phyloP scores from a whole-genome alignment of 139 green algal species.

The Raphidocelis subcapitata region DNA sequence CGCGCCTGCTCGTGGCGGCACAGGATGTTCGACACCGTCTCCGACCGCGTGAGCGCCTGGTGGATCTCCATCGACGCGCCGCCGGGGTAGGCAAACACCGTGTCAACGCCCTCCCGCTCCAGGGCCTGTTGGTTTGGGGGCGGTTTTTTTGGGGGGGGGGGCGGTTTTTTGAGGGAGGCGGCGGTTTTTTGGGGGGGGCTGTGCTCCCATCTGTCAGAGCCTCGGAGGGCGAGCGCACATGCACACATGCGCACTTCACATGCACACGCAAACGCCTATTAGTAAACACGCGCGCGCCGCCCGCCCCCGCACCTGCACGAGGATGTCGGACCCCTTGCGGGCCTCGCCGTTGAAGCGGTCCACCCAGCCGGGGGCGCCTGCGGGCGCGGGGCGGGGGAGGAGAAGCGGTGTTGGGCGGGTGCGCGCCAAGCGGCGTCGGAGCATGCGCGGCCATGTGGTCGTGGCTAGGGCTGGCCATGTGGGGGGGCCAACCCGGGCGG shows the following conservation, averaged over 20 bases:
- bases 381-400: background rate
- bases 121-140: no score
- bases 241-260: no score
- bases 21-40: slow-evolving; percentile 92
- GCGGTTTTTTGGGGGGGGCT: no score
- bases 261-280: no score
- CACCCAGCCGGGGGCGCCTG: slow-evolving; percentile 63
- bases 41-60: slow-evolving; percentile 93
- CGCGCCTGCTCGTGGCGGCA: slow-evolving; percentile 97
- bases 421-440: no score
- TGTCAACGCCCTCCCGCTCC: slow-evolving; percentile 89
- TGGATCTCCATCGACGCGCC: slow-evolving; percentile 99
- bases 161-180: no score
- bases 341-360: slow-evolving; percentile 81
- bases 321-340: slow-evolving; percentile 96
- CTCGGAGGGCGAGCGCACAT: no score
- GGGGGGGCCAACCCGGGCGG: background rate
- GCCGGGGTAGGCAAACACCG: slow-evolving; percentile 84
- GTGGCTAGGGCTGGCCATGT: background rate
- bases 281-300: no score
- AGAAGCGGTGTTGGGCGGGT: no score
- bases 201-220: no score
- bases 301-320: slow-evolving; percentile 73
- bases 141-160: no score
- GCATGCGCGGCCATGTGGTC: background rate